These are phyloP conservation scores for Metschnikowia henanensis DNA, from an alignment of 805 yeast genomes.

Conservation along the genomic window DNA sequence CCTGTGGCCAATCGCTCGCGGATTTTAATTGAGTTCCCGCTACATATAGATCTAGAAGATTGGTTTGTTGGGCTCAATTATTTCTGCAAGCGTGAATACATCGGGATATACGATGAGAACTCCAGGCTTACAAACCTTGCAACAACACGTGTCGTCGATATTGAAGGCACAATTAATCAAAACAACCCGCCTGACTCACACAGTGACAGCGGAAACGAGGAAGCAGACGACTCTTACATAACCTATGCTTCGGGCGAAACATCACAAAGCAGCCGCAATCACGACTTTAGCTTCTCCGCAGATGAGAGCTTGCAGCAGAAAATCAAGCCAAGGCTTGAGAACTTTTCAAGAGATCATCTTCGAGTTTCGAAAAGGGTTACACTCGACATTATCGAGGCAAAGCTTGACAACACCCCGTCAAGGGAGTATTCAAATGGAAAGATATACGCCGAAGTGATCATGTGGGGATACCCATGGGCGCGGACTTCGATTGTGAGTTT, in stretches of 20 bases:
- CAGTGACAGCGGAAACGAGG: not conserved
- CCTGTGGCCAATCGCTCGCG: slow-evolving; percentile 35
- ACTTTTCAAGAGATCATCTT: slow-evolving; percentile 34
- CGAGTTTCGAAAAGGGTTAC: slow-evolving; percentile 54
- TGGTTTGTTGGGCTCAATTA: slow-evolving; percentile 72
- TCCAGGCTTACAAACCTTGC: slow-evolving; percentile 9
- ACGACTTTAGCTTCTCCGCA: slow-evolving; percentile 4
- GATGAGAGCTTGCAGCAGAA: not conserved
- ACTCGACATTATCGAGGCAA: slow-evolving; percentile 66
- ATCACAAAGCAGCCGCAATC: not conserved
- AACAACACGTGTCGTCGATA: slow-evolving; percentile 14
- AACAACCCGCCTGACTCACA: slow-evolving; percentile 10
- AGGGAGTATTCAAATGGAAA: slow-evolving; percentile 20
- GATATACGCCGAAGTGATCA: slow-evolving; percentile 66
- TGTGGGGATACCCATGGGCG: slow-evolving; percentile 78
- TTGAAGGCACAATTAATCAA: slow-evolving; percentile 17
- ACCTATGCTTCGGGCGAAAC: not conserved
- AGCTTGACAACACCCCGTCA: slow-evolving; percentile 34
- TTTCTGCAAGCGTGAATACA: slow-evolving; percentile 59
- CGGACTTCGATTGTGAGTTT: slow-evolving; percentile 65
- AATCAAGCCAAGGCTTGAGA: slow-evolving; percentile 8
- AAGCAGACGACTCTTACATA: not conserved
- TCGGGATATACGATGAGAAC: slow-evolving; percentile 26
- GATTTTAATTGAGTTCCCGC: slow-evolving; percentile 60
- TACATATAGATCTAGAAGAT: slow-evolving; percentile 70